phyloP scores from a whole-genome alignment of 805 yeast genomes.

The Candida coquimbonensis region DNA sequence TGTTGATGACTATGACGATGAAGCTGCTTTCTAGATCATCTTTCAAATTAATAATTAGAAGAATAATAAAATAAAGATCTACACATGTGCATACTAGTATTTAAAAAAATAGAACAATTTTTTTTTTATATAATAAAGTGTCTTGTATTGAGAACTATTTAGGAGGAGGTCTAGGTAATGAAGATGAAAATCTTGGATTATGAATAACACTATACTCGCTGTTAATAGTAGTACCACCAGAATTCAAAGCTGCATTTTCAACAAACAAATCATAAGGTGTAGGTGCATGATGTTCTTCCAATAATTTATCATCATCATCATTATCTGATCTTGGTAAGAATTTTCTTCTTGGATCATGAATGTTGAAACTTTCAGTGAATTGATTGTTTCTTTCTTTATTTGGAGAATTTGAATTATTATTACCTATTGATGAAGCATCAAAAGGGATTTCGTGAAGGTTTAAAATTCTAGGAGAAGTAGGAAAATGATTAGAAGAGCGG shows the following conservation, averaged over 20 bases:
- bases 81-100: slow-evolving; percentile 5
- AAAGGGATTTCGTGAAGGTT: slow-evolving; percentile 15
- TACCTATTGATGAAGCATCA: slow-evolving; percentile 15
- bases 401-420: too few species aligned
- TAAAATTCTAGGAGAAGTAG: slow-evolving; percentile 7
- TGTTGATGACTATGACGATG: slow-evolving; percentile 48
- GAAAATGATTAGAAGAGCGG: slow-evolving; percentile 3
- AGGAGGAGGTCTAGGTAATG: slow-evolving; percentile 16
- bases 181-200: slow-evolving; percentile 13
- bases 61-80: neutral
- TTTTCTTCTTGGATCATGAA: slow-evolving; percentile 7
- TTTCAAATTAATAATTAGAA: neutral
- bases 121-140: neutral
- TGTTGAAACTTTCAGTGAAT: neutral
- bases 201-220: neutral
- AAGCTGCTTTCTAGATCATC: slow-evolving; percentile 39
- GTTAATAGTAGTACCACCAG: neutral
- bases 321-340: neutral
- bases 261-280: slow-evolving; percentile 33
- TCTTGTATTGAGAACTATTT: neutral
- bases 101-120: neutral
- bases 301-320: slow-evolving; percentile 25
- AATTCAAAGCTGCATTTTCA: slow-evolving; percentile 2
- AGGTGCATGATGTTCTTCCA: slow-evolving; percentile 38
- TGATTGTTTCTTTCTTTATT: slow-evolving; percentile 1